Base-by-base conservation (phyloP, 495 filamentous ascomycete species). In the Schizothecium vesticola region DNA sequence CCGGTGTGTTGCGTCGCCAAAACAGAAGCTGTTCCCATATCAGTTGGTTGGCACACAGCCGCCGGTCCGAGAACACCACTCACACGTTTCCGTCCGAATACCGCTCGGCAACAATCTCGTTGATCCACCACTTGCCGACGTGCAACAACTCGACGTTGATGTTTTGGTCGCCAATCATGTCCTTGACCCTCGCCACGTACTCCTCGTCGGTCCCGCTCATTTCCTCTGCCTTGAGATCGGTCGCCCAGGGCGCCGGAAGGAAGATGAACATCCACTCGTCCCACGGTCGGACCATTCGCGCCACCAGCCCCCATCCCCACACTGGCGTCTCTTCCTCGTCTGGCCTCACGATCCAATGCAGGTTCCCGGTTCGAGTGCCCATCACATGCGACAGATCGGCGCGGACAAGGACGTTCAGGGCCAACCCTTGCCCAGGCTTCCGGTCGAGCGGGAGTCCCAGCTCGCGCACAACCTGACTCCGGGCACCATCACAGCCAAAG, bases 401-500 rank as follows among this genome's bases (percentile, higher is more conserved):
- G 59, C 82, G 80, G 12, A 86, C 74, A 3, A 84, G 79, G 3
- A 87, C 74, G 59, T 87, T 87, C 65, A 85, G 79, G 0, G 85
- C 85, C 23, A 85, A 68, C 1, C 85, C 85, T 64, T 86, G 84
- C 2, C 83, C 82, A 0, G 85, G 85, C 65, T 83, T 78, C 64
- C 82, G 80, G 55, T 80, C 75, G 56, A 87, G 74, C 1, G 84
- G 83, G 23, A 86, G 79, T 11, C 77, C 70, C 0, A 85, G 72
- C 71, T 84, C 80, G 21, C 79, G 75, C 8, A 86, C 73, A n/a
- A 89, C 78, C 33, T 79, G 76, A 68, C 83, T 85, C 16, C 83
- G 74, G 0, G 83, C 86, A 3, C 86, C 87, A 65, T 89, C 87
- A 19, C 82, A 83, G 22, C 86, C 87, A 66, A 88, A 87, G 2